Evolutionary conservation across 345 rosid species (phyloP).

Genomic region (Punica granatum): DNA sequence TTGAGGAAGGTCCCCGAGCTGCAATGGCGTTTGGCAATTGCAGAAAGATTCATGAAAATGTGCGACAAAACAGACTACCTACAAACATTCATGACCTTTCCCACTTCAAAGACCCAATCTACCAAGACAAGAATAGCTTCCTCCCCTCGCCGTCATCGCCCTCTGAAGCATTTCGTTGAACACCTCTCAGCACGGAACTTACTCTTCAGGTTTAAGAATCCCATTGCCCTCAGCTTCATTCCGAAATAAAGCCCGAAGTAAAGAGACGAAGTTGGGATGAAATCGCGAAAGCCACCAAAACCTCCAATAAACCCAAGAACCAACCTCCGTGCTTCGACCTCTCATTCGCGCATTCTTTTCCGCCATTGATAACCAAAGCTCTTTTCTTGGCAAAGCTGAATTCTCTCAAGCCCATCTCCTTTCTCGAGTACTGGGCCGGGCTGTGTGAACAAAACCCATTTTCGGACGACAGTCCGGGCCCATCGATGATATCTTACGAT

Average conservation of each 20-base stretch:
- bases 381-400: too few species aligned
- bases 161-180: neutral
- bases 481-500: too few species aligned
- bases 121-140: too few species aligned
- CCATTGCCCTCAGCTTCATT: neutral
- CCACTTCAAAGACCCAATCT: too few species aligned
- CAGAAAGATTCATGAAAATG: constrained; percentile 34
- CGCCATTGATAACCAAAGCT: neutral
- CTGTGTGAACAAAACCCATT: too few species aligned
- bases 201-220: neutral
- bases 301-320: neutral
- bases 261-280: neutral
- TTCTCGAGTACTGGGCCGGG: too few species aligned
- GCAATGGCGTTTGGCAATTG: constrained; percentile 27
- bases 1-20: constrained; percentile 23
- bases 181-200: neutral
- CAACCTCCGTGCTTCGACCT: neutral
- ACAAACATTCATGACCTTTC: too few species aligned
- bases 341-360: neutral
- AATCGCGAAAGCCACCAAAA: neutral
- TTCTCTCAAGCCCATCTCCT: too few species aligned
- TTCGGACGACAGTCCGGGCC: too few species aligned
- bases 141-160: neutral
- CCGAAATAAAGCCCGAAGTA: neutral
- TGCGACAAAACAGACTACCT: neutral